Conservation (phyloP, 1,139 yeast species). For the Geotrichum restrictum region DNA sequence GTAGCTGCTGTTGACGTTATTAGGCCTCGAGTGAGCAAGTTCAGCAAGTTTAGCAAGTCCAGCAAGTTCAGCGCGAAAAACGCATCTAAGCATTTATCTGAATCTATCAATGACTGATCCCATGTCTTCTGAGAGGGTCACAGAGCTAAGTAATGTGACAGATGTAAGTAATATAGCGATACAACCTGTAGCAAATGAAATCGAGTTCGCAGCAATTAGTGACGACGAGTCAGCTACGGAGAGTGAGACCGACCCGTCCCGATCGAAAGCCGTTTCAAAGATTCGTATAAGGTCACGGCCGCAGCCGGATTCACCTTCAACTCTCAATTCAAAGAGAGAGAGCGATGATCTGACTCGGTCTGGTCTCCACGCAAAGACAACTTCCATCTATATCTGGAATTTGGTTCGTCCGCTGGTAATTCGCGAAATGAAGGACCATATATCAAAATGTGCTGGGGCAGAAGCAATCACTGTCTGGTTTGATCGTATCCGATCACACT, state of each 20-base stretch:
- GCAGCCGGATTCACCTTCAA: no score
- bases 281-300: neutral
- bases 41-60: no score
- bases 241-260: neutral
- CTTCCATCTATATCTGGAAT: conserved; percentile 14
- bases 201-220: neutral
- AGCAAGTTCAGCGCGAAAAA: neutral
- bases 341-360: neutral
- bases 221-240: conserved; percentile 3
- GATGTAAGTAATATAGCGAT: conserved; percentile 4
- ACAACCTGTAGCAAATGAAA: conserved; percentile 8
- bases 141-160: neutral
- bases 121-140: neutral
- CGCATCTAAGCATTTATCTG: neutral
- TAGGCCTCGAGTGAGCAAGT: no score
- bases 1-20: no score
- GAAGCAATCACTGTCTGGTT: conserved; percentile 16
- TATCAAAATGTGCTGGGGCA: conserved; percentile 12
- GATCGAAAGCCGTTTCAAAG: neutral
- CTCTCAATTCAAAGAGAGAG: no score
- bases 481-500: conserved; percentile 17
- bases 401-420: conserved; percentile 16
- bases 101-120: neutral
- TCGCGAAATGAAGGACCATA: conserved; percentile 7
- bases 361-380: conserved; percentile 4